phyloP scores from a whole-genome alignment of 257 asterid species.

The Salvia miltiorrhiza region DNA sequence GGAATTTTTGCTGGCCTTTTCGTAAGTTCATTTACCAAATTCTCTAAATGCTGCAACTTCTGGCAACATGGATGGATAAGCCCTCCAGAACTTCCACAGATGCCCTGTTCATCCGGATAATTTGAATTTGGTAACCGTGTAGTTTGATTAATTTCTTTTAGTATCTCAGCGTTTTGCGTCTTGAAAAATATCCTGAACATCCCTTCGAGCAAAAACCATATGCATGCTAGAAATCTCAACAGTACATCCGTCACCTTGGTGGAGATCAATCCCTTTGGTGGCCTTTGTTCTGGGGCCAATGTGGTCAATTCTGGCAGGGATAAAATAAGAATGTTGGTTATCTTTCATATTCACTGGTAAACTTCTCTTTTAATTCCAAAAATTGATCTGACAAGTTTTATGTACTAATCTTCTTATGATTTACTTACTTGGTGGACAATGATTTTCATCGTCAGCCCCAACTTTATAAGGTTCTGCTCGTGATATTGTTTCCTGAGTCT shows the following conservation, averaged over 20 bases:
- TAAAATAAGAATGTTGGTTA: conserved; percentile 11
- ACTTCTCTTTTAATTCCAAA: neutral
- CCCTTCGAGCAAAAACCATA: conserved; percentile 36
- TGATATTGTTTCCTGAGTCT: conserved; percentile 39
- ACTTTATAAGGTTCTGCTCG: conserved; percentile 31
- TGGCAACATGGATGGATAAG: conserved; percentile 71
- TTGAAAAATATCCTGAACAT: conserved; percentile 37
- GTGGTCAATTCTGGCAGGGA: conserved; percentile 38
- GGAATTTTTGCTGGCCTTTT: conserved; percentile 81
- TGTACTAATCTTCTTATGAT: no score
- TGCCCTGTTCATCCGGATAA: conserved; percentile 29
- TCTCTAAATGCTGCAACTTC: conserved; percentile 82
- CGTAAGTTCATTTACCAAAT: conserved; percentile 59
- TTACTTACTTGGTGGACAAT: conserved; percentile 53
- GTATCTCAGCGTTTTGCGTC: conserved; percentile 26
- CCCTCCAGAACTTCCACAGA: conserved; percentile 33
- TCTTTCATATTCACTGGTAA: neutral
- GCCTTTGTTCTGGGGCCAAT: conserved; percentile 32
- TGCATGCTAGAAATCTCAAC: conserved; percentile 52
- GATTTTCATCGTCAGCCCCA: conserved; percentile 33
- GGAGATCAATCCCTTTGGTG: conserved; percentile 32
- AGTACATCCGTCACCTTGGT: conserved; percentile 29
- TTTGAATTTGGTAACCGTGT: conserved; percentile 28
- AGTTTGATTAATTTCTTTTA: conserved; percentile 27
- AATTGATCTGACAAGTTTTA: neutral